phyloP scores from a whole-genome alignment of 495 filamentous ascomycete species.

The Tuber magnatum region DNA sequence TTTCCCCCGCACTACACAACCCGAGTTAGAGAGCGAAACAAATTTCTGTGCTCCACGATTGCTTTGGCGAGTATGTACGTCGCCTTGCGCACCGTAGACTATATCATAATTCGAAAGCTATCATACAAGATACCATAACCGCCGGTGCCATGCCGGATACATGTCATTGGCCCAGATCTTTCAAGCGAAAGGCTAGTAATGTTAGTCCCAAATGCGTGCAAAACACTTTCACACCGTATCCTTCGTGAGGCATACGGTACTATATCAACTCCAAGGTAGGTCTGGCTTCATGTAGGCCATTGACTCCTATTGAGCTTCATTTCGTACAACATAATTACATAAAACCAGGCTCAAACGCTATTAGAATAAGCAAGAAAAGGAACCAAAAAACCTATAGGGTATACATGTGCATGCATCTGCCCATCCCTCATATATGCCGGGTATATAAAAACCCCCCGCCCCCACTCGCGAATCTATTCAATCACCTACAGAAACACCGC shows the following conservation, averaged over 20 bases:
- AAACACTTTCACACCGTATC: not conserved
- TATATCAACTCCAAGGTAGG: not conserved
- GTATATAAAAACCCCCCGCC: not conserved
- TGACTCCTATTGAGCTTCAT: not conserved
- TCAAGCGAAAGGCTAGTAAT: not conserved
- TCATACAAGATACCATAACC: not conserved
- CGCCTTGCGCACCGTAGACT: not conserved
- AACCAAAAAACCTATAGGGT: not conserved
- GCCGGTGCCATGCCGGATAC: not conserved
- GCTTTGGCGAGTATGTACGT: not conserved
- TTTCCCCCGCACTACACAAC: not conserved
- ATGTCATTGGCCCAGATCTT: not conserved
- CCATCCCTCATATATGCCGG: not conserved
- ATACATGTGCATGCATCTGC: not conserved
- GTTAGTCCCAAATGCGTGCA: not conserved
- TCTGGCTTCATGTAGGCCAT: not conserved
- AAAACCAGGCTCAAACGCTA: not conserved
- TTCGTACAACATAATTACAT: not conserved
- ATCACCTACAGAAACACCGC: conserved; percentile 4
- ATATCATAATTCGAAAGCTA: not conserved
- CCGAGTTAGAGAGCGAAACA: not conserved
- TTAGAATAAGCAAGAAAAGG: not conserved
- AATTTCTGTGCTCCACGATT: not conserved
- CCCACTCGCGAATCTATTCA: not conserved
- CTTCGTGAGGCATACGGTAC: not conserved